Evolutionary conservation across 176 grass and related monocot genomes (phyloP).

Genomic region (Avena sativa): DNA sequence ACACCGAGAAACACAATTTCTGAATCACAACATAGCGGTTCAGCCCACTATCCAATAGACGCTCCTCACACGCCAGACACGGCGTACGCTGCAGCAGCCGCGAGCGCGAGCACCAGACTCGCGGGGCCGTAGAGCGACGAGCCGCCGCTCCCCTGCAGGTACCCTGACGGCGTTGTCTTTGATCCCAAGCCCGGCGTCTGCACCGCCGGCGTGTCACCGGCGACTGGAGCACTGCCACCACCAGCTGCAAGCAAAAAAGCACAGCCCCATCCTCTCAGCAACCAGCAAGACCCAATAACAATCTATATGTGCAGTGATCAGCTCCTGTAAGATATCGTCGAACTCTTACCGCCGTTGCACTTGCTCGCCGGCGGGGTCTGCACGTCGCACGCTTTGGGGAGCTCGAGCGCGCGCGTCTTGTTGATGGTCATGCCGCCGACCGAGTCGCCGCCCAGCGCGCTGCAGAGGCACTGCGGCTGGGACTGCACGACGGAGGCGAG

Average conservation of each 20-base stretch:
- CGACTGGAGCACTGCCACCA: conserved; percentile 1
- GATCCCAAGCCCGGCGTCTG: conserved; percentile 37
- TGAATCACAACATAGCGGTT: background rate
- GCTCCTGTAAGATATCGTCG: background rate
- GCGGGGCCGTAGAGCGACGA: conserved; percentile 23
- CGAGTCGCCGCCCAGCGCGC: conserved; percentile 52
- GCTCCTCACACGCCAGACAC: conserved; percentile 15
- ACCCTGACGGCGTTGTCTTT: conserved; percentile 46
- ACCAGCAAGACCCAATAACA: background rate
- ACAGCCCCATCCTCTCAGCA: background rate
- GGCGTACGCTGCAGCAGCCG: conserved; percentile 21
- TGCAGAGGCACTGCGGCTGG: conserved; percentile 77
- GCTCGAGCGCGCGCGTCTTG: conserved; percentile 57
- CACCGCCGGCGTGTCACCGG: background rate
- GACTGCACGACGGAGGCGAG: conserved; percentile 64
- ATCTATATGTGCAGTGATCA: background rate
- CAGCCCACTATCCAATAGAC: too few relatives aligned
- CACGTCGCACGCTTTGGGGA: conserved; percentile 71
- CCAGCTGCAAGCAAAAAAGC: background rate
- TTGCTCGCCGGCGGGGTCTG: conserved; percentile 68
- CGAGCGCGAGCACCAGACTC: conserved; percentile 34
- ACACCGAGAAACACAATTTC: background rate
- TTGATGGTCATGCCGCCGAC: conserved; percentile 69
- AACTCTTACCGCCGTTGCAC: conserved; percentile 76
- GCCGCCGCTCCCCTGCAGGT: conserved; percentile 27